These are phyloP conservation scores for Casaregolazyma suthepensis DNA, from an alignment of 1,139 yeast species.

Conservation along the genomic window DNA sequence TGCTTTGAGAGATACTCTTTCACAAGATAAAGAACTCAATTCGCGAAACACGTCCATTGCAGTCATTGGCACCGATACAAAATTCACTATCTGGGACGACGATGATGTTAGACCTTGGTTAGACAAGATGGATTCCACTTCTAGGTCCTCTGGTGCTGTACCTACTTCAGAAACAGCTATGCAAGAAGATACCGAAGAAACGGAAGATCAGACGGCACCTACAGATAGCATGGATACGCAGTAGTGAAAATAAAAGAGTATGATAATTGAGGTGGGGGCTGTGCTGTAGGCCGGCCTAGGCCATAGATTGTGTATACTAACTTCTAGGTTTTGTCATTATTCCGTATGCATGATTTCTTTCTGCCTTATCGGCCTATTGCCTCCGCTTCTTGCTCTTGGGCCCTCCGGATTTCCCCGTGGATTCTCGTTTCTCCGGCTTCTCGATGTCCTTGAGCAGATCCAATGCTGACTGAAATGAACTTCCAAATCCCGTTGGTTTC, in stretches of 20 bases:
- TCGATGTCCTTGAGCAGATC: not conserved
- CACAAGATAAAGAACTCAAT: slow-evolving; percentile 89
- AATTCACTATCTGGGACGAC: slow-evolving; percentile 76
- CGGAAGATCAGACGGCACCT: slow-evolving; percentile 1
- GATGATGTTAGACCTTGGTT: slow-evolving; percentile 76
- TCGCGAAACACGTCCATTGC: slow-evolving; percentile 83
- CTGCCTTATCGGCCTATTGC: not conserved
- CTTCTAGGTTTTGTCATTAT: no score
- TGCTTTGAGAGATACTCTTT: slow-evolving; percentile 88
- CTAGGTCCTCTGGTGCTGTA: slow-evolving; percentile 25
- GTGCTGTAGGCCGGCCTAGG: no score
- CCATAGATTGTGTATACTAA: no score
- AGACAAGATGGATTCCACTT: slow-evolving; percentile 57
- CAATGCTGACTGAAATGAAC: not conserved
- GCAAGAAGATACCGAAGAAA: slow-evolving; percentile 6
- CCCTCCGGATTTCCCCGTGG: not conserved
- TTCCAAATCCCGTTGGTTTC: not conserved
- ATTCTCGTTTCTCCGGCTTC: not conserved
- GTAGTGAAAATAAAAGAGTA: not conserved
- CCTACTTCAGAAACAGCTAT: slow-evolving; percentile 10
- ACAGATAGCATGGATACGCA: slow-evolving; percentile 8
- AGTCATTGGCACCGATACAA: slow-evolving; percentile 74
- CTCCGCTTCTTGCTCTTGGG: not conserved
- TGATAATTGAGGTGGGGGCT: not conserved
- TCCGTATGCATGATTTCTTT: not conserved